Conservation (phyloP, 148 eudicot species). For the Linanthus parryae region DNA sequence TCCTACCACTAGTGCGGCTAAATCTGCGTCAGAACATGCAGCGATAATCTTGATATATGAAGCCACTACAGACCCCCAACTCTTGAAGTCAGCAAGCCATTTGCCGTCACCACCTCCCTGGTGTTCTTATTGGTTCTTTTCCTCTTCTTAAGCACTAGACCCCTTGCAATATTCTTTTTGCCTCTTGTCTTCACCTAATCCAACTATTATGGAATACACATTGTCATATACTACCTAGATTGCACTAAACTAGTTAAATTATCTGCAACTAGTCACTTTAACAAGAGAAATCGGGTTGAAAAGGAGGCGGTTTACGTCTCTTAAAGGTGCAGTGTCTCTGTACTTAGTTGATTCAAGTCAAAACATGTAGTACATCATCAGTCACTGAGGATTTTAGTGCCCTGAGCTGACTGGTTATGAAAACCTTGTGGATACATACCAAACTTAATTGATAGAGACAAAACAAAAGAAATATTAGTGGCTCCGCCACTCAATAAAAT, state of each 20-base stretch:
- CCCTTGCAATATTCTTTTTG: too few species aligned
- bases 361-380: too few species aligned
- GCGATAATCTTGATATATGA: too few species aligned
- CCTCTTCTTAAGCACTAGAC: too few species aligned
- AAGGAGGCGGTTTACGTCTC: neutral
- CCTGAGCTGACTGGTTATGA: constrained; percentile 9
- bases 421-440: constrained; percentile 15
- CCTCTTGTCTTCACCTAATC: constrained; percentile 12
- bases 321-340: neutral
- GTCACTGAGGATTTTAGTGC: too few species aligned
- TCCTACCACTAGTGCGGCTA: too few species aligned
- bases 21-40: too few species aligned
- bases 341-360: neutral
- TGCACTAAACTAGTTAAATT: constrained; percentile 1
- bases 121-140: too few species aligned
- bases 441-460: constrained; percentile 17
- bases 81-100: too few species aligned
- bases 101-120: too few species aligned
- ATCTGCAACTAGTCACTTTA: neutral
- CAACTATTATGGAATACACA: neutral
- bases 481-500: constrained; percentile 16
- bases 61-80: too few species aligned
- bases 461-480: constrained; percentile 20
- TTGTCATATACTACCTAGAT: neutral
- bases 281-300: neutral